Evolutionary conservation across 2,329 filamentous ascomycete species (phyloP).

Genomic region (Xylaria sp.): DNA sequence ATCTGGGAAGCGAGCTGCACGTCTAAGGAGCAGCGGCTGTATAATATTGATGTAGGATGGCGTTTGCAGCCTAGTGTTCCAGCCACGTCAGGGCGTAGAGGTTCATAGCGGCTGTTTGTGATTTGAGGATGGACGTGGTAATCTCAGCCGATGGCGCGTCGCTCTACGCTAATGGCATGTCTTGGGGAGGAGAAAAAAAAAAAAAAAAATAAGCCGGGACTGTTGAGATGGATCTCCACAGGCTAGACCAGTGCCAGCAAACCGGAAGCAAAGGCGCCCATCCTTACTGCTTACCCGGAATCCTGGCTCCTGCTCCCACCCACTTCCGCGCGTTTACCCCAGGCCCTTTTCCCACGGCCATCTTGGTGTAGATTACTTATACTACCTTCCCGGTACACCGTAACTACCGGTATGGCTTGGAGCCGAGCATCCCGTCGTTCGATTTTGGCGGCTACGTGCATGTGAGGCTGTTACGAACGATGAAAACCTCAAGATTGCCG

Average conservation of each 20-base stretch:
- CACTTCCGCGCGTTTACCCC: slow-evolving; percentile 29
- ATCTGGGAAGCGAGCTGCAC: slow-evolving; percentile 21
- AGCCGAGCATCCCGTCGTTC: slow-evolving; percentile 10
- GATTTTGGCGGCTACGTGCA: slow-evolving; percentile 8
- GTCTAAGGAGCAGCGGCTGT: slow-evolving; percentile 6
- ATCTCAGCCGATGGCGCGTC: slow-evolving; percentile 18
- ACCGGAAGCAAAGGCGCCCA: slow-evolving; percentile 22
- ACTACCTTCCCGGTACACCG: background rate
- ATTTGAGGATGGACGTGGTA: slow-evolving; percentile 4
- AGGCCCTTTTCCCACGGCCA: background rate
- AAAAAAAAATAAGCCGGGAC: slow-evolving; percentile 1
- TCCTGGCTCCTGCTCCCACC: slow-evolving; percentile 7
- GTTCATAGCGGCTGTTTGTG: slow-evolving; percentile 1
- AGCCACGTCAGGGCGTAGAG: slow-evolving; percentile 13
- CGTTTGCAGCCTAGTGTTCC: background rate
- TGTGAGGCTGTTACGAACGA: background rate
- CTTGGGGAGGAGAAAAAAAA: background rate
- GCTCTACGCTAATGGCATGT: slow-evolving; percentile 13
- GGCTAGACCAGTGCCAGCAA: slow-evolving; percentile 13
- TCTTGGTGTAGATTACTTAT: slow-evolving; percentile 5
- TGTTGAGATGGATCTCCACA: slow-evolving; percentile 7
- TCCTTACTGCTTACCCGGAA: slow-evolving; percentile 12
- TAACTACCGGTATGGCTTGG: background rate
- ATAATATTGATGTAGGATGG: slow-evolving; percentile 14
- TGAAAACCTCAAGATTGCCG: background rate